Conservation (phyloP, 305 asterid species). For the Solanum aculeatissimum region DNA sequence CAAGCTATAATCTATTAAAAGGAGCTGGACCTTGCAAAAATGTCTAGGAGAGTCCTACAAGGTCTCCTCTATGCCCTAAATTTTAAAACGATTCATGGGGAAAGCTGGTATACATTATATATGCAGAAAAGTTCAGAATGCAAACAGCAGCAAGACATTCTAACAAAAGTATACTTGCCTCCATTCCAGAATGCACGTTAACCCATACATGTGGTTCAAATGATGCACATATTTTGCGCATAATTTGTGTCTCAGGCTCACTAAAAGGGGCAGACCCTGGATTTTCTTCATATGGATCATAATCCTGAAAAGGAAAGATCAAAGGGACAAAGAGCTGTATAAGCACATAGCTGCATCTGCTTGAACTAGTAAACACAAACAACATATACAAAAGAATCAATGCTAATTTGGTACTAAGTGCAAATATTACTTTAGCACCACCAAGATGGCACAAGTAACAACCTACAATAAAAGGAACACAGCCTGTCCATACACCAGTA, state of each 20-base stretch:
- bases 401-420: neutral
- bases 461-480: neutral
- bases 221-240: conserved; percentile 68
- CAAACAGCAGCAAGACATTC: conserved; percentile 3
- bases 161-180: conserved; percentile 35
- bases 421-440: neutral
- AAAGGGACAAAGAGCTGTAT: neutral
- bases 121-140: neutral
- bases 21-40: neutral
- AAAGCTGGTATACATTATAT: neutral
- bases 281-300: conserved; percentile 94
- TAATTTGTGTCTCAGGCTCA: conserved; percentile 90
- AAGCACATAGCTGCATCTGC: neutral
- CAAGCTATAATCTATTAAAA: neutral
- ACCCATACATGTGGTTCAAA: conserved; percentile 98
- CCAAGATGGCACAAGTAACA: neutral
- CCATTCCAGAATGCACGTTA: conserved; percentile 98
- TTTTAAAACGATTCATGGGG: neutral
- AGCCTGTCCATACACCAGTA: neutral
- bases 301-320: conserved; percentile 44
- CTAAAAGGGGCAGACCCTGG: conserved; percentile 90
- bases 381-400: neutral
- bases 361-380: neutral
- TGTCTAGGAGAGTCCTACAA: neutral
- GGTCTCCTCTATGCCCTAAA: neutral